These are phyloP conservation scores for Metschnikowia kunwiensis DNA, from an alignment of 805 yeast genomes.

Conservation along the genomic window DNA sequence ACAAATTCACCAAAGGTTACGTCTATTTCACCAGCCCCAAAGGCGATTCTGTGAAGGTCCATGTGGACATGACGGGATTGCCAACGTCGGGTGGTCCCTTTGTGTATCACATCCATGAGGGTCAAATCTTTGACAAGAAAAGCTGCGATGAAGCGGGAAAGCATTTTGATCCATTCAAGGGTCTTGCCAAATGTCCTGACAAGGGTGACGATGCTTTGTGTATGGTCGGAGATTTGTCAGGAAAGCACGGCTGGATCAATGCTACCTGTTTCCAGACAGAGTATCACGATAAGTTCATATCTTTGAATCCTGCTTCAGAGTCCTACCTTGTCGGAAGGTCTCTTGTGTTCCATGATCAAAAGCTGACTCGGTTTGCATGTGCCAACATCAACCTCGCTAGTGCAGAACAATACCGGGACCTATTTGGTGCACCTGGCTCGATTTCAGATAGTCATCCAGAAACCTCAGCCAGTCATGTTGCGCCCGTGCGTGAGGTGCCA, in stretches of 20 bases:
- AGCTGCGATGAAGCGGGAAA: conserved; percentile 52
- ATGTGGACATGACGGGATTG: conserved; percentile 66
- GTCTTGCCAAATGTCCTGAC: conserved; percentile 50
- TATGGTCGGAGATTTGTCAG: conserved; percentile 73
- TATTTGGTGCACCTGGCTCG: conserved; percentile 9
- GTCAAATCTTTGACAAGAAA: conserved; percentile 47
- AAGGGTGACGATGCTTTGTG: conserved; percentile 53
- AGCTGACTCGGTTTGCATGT: conserved; percentile 16
- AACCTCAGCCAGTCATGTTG: too few species aligned
- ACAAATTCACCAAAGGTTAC: conserved; percentile 28
- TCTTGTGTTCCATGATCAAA: conserved; percentile 19
- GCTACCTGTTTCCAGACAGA: conserved; percentile 64
- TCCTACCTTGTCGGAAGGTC: conserved; percentile 61
- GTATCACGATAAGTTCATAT: conserved; percentile 63
- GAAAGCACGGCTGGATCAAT: conserved; percentile 72
- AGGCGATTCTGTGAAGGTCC: conserved; percentile 61
- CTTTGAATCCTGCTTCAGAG: conserved; percentile 53
- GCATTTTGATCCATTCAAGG: conserved; percentile 63
- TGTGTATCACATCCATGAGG: conserved; percentile 64
- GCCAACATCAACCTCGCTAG: conserved; percentile 19
- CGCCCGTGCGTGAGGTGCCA: too few species aligned
- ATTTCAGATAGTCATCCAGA: too few species aligned
- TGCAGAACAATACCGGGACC: conserved; percentile 15
- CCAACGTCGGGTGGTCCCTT: conserved; percentile 69
- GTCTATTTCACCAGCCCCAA: conserved; percentile 56